A percentile compares a stretch with the other conserved stretches of the same genome.
Conservation (phyloP, 352 stramenopile species). For the Elongisporangium undulatum region DNA sequence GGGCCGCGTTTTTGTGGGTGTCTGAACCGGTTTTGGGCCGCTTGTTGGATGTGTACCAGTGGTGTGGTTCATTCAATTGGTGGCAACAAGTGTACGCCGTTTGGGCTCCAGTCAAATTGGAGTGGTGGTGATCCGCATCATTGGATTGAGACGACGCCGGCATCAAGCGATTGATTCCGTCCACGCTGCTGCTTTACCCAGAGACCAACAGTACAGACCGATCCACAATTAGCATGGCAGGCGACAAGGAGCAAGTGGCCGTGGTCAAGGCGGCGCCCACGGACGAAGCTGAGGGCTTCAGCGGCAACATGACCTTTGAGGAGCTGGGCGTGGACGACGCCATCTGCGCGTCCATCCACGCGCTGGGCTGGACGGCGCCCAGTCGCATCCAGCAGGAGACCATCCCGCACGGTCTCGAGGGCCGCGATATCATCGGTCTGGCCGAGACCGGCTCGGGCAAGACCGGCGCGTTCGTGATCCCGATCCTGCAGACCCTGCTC, state of each 20-base stretch:
- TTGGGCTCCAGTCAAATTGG: conserved; percentile 1
- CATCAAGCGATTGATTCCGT: neutral
- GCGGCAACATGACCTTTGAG: conserved; percentile 79
- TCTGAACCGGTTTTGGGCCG: no score
- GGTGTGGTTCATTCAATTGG: neutral
- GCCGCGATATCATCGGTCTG: conserved; percentile 96
- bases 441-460: conserved; percentile 95
- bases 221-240: neutral
- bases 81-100: neutral
- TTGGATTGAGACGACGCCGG: neutral
- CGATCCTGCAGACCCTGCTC: conserved; percentile 91
- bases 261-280: conserved; percentile 10
- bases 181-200: neutral
- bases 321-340: conserved; percentile 88
- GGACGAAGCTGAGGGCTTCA: conserved; percentile 44
- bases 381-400: conserved; percentile 95
- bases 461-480: conserved; percentile 93
- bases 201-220: conserved; percentile 2
- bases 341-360: conserved; percentile 90
- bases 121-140: neutral
- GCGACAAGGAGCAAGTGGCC: conserved; percentile 3
- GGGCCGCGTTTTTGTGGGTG: no score
- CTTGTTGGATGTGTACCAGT: no score
- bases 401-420: conserved; percentile 90
- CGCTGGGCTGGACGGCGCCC: conserved; percentile 90